Base-by-base conservation (phyloP, 1,139 yeast species). In the Maudiozyma humilis region DNA sequence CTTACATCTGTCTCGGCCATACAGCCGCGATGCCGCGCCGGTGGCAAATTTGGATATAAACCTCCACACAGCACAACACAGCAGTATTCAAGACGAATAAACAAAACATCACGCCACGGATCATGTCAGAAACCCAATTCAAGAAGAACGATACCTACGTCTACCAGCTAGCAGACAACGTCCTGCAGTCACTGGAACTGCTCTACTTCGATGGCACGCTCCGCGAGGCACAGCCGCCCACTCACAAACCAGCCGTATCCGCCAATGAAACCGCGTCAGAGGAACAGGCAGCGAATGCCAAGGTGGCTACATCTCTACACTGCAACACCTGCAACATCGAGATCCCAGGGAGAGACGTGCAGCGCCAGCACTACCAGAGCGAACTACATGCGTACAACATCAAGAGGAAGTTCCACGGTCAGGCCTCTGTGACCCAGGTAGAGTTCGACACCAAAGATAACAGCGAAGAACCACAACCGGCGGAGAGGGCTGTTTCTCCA, bases 321-420 rank as follows among this genome's bases (percentile, higher is more conserved):
- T 62, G 66, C 40, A 47, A 45, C 20, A 46, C 52, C 14, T 51
- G 59, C 44, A 47, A 43, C 2, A 17, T 48, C 1, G 55, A 55
- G 12, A 63, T 62, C 10, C 65, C 62, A 17, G 61, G 63, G 33
- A 44, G 40, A 15, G 32, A 42, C 10, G 40, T 36, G 6, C 53
- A 52, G 43, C 69, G 69, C 40, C 64, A 63, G n/a, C 83, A 80
- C 54, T 80, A 74, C 64, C 78, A 75, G 51, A 69, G 79, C 0
- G 87, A 82, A 54, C 69, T 72, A 32, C 82, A 82, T 54, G 69
- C 78, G 39, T 73, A 71, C 56, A 85, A 85, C 57, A 55, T 78
- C 44, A 79, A 78, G 57, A 67, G 91, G 50, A 62, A 67, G 20
- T 55, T 75, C 37, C 65, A 67, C 33, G 72, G 73, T 2, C 65